These are phyloP conservation scores for Colletotrichum agaves DNA, from an alignment of 2,329 filamentous ascomycete genomes.

Conservation along the genomic window DNA sequence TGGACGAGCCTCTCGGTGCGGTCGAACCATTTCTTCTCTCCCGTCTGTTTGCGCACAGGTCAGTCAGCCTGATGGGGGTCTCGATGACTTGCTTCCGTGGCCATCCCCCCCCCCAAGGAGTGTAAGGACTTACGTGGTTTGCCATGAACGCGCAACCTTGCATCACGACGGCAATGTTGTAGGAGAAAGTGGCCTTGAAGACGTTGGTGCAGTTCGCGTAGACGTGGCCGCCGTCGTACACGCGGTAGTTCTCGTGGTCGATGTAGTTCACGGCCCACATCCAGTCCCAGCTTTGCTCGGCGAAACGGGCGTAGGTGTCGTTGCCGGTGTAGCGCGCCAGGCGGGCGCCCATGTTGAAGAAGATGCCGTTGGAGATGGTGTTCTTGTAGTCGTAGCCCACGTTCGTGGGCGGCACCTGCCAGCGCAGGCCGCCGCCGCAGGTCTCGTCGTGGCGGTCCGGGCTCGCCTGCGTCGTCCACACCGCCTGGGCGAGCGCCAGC, in stretches of 20 bases:
- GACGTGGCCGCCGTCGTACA: constrained; percentile 67
- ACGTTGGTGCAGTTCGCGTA: constrained; percentile 62
- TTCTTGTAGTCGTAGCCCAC: constrained; percentile 82
- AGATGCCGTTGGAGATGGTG: constrained; percentile 69
- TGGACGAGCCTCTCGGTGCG: constrained; percentile 63
- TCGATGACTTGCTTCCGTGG: no score
- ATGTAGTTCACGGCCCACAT: constrained; percentile 60
- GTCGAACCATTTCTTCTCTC: constrained; percentile 59
- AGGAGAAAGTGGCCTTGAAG: constrained; percentile 65
- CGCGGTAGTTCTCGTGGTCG: constrained; percentile 63
- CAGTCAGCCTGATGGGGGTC: no score
- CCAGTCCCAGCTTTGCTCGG: constrained; percentile 73
- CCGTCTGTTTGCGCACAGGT: constrained; percentile 30
- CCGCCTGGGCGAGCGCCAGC: constrained; percentile 68
- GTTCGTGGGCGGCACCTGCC: constrained; percentile 82
- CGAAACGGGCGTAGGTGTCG: constrained; percentile 71
- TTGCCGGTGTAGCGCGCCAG: constrained; percentile 78
- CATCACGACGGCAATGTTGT: constrained; percentile 64
- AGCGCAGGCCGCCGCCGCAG: constrained; percentile 71
- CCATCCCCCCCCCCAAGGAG: neutral
- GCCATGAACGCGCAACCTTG: constrained; percentile 69
- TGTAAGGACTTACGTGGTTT: constrained; percentile 53
- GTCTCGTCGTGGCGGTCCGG: constrained; percentile 67
- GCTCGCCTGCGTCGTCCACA: constrained; percentile 68
- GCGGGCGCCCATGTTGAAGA: constrained; percentile 74